Percentiles rank a stretch among this genome's conserved stretches.
These are phyloP conservation scores for Blastocystis sp. DNA, from an alignment of 352 stramenopile species.

Conservation along the genomic window DNA sequence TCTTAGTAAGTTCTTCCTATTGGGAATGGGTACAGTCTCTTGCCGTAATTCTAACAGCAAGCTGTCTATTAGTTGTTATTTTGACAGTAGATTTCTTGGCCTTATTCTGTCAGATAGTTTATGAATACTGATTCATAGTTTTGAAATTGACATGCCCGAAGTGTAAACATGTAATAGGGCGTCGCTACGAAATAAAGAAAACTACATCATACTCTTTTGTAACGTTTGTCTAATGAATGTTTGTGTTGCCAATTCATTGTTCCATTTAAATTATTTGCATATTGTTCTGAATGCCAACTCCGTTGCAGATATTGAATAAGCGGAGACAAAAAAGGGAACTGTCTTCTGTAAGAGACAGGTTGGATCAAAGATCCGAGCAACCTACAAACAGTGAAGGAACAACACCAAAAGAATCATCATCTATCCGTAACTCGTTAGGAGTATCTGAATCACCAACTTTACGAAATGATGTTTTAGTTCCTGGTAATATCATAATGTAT, in stretches of 20 bases:
- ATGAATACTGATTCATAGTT: too few relatives aligned
- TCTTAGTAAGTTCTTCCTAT: too few relatives aligned
- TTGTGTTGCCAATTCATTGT: not conserved
- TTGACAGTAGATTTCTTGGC: too few relatives aligned
- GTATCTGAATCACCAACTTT: not conserved
- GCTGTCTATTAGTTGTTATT: too few relatives aligned
- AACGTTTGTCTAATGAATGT: too few relatives aligned
- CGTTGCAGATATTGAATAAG: not conserved
- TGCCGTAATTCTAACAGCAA: too few relatives aligned
- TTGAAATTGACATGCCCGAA: too few relatives aligned
- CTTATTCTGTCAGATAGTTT: too few relatives aligned
- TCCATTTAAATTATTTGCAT: not conserved
- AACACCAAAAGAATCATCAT: not conserved
- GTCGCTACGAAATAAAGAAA: too few relatives aligned
- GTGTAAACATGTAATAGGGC: too few relatives aligned
- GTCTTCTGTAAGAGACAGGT: not conserved
- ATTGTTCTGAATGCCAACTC: conserved; percentile 30
- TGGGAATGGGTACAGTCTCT: too few relatives aligned
- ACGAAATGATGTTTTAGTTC: not conserved
- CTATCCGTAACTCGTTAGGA: not conserved
- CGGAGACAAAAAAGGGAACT: not conserved
- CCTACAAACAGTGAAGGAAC: not conserved
- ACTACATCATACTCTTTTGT: too few relatives aligned
- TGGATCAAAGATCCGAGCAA: not conserved
- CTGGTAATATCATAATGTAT: not conserved